Conservation (phyloP, 768 basidiomycete genomes). For the Antrodiella citrinella region DNA sequence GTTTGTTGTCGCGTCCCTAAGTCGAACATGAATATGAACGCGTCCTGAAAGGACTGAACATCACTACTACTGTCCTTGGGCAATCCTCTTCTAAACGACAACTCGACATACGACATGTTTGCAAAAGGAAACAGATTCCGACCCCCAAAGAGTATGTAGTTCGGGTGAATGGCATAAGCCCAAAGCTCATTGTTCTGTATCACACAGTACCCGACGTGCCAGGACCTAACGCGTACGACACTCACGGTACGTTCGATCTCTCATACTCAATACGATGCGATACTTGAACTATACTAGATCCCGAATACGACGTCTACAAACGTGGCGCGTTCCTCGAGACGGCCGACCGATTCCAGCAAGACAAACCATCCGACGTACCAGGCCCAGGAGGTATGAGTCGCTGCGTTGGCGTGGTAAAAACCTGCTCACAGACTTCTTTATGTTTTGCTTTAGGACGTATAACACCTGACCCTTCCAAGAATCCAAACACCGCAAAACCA, state of each 20-base stretch:
- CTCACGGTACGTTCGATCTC: slow-evolving; percentile 26
- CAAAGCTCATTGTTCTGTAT: too few relatives aligned
- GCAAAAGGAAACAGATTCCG: slow-evolving; percentile 5
- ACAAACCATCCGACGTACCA: slow-evolving; percentile 32
- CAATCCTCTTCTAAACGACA: background rate
- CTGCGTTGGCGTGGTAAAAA: too few relatives aligned
- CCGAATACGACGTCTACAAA: slow-evolving; percentile 44
- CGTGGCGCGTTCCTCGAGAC: slow-evolving; percentile 53
- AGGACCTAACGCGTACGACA: slow-evolving; percentile 42
- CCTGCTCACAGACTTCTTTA: background rate
- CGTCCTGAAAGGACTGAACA: background rate
- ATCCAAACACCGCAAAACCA: background rate
- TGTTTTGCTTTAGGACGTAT: slow-evolving; percentile 26
- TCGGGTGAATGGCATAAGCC: too few relatives aligned
- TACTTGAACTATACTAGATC: slow-evolving; percentile 25
- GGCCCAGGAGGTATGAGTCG: slow-evolving; percentile 26
- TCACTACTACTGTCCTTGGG: background rate
- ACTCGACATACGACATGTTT: too few relatives aligned
- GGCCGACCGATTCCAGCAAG: slow-evolving; percentile 40
- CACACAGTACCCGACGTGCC: slow-evolving; percentile 45
- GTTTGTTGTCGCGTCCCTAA: background rate
- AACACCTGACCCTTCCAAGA: slow-evolving; percentile 14
- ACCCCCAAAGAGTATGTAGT: slow-evolving; percentile 4
- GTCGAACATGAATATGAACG: too few relatives aligned
- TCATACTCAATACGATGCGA: too few relatives aligned